Base-by-base conservation (phyloP, 2,329 filamentous ascomycete species). In the Phoma herbarum region DNA sequence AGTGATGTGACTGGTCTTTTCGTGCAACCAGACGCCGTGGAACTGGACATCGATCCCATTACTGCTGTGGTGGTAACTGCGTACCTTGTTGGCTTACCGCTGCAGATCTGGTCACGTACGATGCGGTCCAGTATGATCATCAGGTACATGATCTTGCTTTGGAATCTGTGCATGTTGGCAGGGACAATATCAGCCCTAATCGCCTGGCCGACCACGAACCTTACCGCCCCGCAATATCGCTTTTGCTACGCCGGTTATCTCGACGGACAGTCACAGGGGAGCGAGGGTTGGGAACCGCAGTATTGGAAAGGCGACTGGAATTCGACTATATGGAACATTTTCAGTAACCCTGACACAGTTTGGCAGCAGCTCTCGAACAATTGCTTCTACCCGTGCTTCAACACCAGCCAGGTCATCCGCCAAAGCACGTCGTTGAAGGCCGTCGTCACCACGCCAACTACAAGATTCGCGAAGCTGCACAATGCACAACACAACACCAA, bases 31-130 rank as follows among this genome's bases (percentile, higher is more conserved):
- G 60, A 63, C 37, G 53, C 57, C 12, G 60, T 60, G 3, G 60
- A 60, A n/a, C 53, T 63, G 10, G 57, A 63, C 42, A 63, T 63
- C 22, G 60, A 63, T 22, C 53, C 60, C 33, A 63, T 60, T 33
- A 63, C 53, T 5, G 60, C 57, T 11, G 46, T 60, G 9, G 60
- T 63, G 11, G 60, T 60, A 2, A 55, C 57, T 12, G 57, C 57
- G 10, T 63, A 59, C 22, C 46, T 60, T 2, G 53, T 63, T 12
- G 60, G 60, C 1, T 29, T 57, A 16, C 57, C 60, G 0, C 31
- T 62, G 35, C 16, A 57, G 31, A 52, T 63, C 14, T 63, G 57
- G 57, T 63, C 57, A n/a, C 50, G 60, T n/a, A 63, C 57, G 2
- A 56, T 58, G 53, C 57, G 57, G n/a, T 53, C 57, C 8, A 58